phyloP scores from a whole-genome alignment of 257 asterid genomes.

The Rehmannia glutinosa region DNA sequence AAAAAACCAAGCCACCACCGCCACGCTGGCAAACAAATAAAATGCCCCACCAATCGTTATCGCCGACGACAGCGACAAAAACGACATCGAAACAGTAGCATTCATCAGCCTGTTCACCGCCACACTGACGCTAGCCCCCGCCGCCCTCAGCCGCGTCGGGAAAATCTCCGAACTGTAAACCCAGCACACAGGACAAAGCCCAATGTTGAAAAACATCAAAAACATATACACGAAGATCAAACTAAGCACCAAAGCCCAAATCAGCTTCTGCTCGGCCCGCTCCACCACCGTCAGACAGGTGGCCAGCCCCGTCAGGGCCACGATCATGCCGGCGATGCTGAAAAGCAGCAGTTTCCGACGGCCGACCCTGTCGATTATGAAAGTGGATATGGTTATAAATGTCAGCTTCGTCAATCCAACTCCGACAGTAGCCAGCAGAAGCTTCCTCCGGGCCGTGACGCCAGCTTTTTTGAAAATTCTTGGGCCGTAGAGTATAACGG shows the following conservation, averaged over 20 bases:
- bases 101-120: slow-evolving; percentile 69
- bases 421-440: slow-evolving; percentile 53
- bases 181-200: slow-evolving; percentile 84
- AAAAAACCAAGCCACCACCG: slow-evolving; percentile 55
- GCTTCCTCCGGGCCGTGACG: slow-evolving; percentile 29
- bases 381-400: slow-evolving; percentile 45
- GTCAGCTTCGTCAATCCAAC: slow-evolving; percentile 54
- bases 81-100: slow-evolving; percentile 69
- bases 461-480: slow-evolving; percentile 62
- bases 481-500: slow-evolving; percentile 61
- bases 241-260: slow-evolving; percentile 54
- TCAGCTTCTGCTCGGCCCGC: slow-evolving; percentile 22
- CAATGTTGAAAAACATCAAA: slow-evolving; percentile 61
- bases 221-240: slow-evolving; percentile 38
- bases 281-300: slow-evolving; percentile 48
- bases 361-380: slow-evolving; percentile 53
- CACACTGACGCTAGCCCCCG: slow-evolving; percentile 60
- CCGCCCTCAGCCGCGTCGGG: slow-evolving; percentile 53
- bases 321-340: slow-evolving; percentile 55
- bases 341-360: slow-evolving; percentile 45
- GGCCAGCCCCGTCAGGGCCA: slow-evolving; percentile 46
- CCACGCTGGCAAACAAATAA: slow-evolving; percentile 39
- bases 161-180: slow-evolving; percentile 75
- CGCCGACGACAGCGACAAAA: slow-evolving; percentile 46
- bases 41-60: slow-evolving; percentile 62